Conservation (phyloP, 352 stramenopile species). For the Pythium aphanidermatum region DNA sequence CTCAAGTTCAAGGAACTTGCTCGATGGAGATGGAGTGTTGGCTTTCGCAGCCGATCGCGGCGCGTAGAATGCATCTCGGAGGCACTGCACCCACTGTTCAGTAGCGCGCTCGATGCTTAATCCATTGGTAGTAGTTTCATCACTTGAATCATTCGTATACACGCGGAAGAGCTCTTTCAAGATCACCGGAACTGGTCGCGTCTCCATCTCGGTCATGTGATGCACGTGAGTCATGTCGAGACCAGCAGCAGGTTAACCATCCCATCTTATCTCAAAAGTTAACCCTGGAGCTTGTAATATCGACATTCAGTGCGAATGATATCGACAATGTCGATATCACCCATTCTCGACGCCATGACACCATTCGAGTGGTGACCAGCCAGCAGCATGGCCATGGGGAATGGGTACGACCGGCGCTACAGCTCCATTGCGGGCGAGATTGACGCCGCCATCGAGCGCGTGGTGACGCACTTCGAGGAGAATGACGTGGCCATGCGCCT, state of each 20-base stretch:
- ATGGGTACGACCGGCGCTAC: constrained; percentile 42
- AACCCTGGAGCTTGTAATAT: no score
- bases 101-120: not conserved
- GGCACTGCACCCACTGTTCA: constrained; percentile 11
- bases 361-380: constrained; percentile 2
- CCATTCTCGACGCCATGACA: no score
- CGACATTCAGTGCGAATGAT: no score
- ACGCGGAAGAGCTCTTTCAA: constrained; percentile 1
- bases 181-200: not conserved
- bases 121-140: not conserved
- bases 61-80: constrained; percentile 22
- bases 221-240: no score
- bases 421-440: constrained; percentile 55
- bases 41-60: constrained; percentile 5
- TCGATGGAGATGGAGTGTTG: constrained; percentile 12
- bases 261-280: no score
- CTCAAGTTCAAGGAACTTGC: constrained; percentile 54
- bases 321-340: no score
- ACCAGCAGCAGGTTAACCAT: no score
- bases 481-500: constrained; percentile 58
- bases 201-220: no score
- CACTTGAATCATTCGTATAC: not conserved
- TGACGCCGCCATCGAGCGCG: constrained; percentile 62
- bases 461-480: constrained; percentile 66
- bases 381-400: constrained; percentile 16